These are phyloP conservation scores for Verticillium alfalfae DNA, from an alignment of 2,329 filamentous ascomycete genomes.

Conservation along the genomic window DNA sequence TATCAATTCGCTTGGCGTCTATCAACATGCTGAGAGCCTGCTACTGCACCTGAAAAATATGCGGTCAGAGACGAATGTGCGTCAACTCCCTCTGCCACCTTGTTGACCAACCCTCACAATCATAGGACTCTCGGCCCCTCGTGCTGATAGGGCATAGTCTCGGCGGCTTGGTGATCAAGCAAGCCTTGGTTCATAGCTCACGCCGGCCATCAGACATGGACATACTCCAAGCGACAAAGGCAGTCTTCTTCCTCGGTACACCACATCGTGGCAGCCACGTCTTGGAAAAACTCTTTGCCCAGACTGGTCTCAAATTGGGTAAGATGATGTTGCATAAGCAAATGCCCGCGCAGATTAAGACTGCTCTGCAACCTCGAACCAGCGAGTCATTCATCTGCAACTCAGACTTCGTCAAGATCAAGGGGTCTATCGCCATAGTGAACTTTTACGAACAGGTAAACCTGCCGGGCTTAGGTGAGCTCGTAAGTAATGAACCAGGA, in stretches of 20 bases:
- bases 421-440: constrained; percentile 1
- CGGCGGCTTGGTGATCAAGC: neutral
- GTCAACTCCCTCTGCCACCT: neutral
- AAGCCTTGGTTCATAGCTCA: neutral
- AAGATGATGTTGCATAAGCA: constrained; percentile 3
- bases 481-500: neutral
- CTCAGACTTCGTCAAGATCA: constrained; percentile 5
- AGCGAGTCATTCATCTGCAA: constrained; percentile 5
- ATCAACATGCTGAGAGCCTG: constrained; percentile 6
- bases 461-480: neutral
- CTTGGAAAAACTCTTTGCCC: neutral
- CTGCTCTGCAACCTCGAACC: constrained; percentile 1
- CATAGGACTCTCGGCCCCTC: neutral
- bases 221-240: constrained; percentile 2
- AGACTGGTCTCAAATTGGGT: constrained; percentile 2
- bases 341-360: constrained; percentile 2
- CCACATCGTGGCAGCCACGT: constrained; percentile 3
- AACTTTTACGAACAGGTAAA: constrained; percentile 8
- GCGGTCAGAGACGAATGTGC: neutral
- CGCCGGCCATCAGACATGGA: neutral
- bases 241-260: constrained; percentile 1
- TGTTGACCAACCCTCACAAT: no score
- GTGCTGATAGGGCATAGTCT: neutral
- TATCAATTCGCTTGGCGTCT: constrained; percentile 2
- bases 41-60: constrained; percentile 3